Conservation (phyloP, 208 protist genomes). For the Sergeia podlipaevii region DNA sequence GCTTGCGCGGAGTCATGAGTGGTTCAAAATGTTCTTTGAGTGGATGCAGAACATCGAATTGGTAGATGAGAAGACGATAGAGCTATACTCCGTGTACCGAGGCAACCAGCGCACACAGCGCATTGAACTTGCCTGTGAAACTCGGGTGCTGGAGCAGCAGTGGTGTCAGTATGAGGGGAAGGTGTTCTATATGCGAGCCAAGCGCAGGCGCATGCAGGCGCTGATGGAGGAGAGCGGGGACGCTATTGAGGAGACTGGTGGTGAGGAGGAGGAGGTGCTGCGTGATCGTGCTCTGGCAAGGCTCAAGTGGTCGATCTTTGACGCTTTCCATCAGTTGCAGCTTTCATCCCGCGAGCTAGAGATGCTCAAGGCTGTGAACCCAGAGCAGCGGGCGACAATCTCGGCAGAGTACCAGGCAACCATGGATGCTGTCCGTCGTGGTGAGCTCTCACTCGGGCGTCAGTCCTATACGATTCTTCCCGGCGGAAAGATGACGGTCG, state of each 20-base stretch:
- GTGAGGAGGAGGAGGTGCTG: slow-evolving; percentile 81
- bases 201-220: slow-evolving; percentile 65
- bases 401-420: slow-evolving; percentile 61
- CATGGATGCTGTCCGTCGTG: slow-evolving; percentile 63
- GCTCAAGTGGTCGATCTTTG: slow-evolving; percentile 71
- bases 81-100: slow-evolving; percentile 50
- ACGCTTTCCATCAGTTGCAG: slow-evolving; percentile 78
- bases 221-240: slow-evolving; percentile 68
- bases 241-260: slow-evolving; percentile 41
- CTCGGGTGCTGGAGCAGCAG: slow-evolving; percentile 33
- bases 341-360: slow-evolving; percentile 66
- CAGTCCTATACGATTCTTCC: slow-evolving; percentile 88
- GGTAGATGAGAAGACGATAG: slow-evolving; percentile 63
- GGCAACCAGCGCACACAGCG: slow-evolving; percentile 72
- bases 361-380: slow-evolving; percentile 63
- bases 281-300: slow-evolving; percentile 61
- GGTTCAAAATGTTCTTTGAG: slow-evolving; percentile 70
- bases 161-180: slow-evolving; percentile 46
- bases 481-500: slow-evolving; percentile 61
- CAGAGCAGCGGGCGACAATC: slow-evolving; percentile 53
- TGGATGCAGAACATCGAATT: slow-evolving; percentile 69
- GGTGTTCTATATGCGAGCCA: slow-evolving; percentile 59
- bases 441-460: slow-evolving; percentile 61
- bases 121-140: slow-evolving; percentile 64
- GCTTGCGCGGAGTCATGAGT: slow-evolving; percentile 56